Evolutionary conservation across 768 basidiomycete species (phyloP).

Genomic region (Ephemerocybe angulata): DNA sequence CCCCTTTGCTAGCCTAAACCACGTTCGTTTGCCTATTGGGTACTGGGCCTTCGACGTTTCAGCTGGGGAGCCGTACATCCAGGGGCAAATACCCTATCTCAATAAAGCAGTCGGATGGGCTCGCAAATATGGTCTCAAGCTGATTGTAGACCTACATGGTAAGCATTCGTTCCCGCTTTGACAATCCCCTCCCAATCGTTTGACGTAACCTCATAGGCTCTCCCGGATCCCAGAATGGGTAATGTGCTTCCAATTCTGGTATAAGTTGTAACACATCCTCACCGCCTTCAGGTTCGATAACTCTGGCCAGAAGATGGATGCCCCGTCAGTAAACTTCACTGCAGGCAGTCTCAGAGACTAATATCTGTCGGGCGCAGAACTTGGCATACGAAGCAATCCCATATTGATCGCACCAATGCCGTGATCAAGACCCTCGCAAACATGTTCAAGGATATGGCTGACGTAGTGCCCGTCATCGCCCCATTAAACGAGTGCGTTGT

Average conservation of each 20-base stretch:
- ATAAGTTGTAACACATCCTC: neutral
- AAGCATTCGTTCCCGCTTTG: constrained; percentile 5
- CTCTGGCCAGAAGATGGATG: constrained; percentile 61
- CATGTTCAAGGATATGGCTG: constrained; percentile 50
- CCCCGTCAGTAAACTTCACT: constrained; percentile 40
- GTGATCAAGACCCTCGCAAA: constrained; percentile 61
- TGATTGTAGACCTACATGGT: constrained; percentile 78
- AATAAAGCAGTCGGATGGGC: constrained; percentile 70
- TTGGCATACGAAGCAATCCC: constrained; percentile 66
- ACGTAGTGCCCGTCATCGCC: constrained; percentile 64
- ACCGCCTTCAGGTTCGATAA: constrained; percentile 63
- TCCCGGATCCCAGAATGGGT: constrained; percentile 86
- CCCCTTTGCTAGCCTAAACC: constrained; percentile 57
- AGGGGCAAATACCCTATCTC: constrained; percentile 72
- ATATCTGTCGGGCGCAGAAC: constrained; percentile 24
- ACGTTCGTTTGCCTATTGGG: constrained; percentile 81
- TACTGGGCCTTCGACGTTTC: constrained; percentile 88
- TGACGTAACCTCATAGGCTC: constrained; percentile 38
- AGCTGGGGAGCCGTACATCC: constrained; percentile 73
- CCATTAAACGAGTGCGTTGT: constrained; percentile 72
- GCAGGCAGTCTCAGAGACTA: neutral
- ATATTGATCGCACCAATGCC: constrained; percentile 63
- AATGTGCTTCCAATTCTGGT: constrained; percentile 17
- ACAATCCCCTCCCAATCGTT: constrained; percentile 2
- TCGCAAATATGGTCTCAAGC: constrained; percentile 61